phyloP scores from a whole-genome alignment of 805 yeast genomes.

The Barnettozyma botsteinii region DNA sequence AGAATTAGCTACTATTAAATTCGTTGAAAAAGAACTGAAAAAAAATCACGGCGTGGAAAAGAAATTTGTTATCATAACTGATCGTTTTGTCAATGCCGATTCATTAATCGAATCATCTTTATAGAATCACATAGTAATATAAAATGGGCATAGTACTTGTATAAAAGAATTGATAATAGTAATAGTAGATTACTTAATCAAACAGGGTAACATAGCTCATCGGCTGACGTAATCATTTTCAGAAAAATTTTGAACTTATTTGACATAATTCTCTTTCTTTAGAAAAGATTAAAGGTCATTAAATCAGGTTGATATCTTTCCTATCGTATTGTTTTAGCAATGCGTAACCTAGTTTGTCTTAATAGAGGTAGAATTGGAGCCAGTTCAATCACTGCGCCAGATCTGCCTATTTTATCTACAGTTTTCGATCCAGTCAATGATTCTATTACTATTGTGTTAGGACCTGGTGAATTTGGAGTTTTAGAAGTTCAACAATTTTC shows the following conservation, averaged over 20 bases:
- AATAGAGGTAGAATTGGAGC: slow-evolving; percentile 50
- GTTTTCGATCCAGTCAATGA: slow-evolving; percentile 72
- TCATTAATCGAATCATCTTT: slow-evolving; percentile 26
- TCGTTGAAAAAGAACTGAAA: slow-evolving; percentile 43
- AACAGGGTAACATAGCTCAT: slow-evolving; percentile 4
- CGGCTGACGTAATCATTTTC: slow-evolving; percentile 2
- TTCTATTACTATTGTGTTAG: slow-evolving; percentile 60
- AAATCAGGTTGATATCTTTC: neutral
- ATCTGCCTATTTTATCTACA: slow-evolving; percentile 46
- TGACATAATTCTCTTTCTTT: neutral
- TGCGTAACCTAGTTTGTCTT: slow-evolving; percentile 46
- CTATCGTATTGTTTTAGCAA: slow-evolving; percentile 12
- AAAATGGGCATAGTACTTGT: too few species aligned
- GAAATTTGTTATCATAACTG: slow-evolving; percentile 41
- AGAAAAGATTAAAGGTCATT: neutral
- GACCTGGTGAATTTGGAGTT: slow-evolving; percentile 45
- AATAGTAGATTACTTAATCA: too few species aligned
- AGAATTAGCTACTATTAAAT: slow-evolving; percentile 69
- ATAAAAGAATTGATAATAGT: too few species aligned
- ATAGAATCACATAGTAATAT: neutral
- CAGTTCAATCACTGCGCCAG: slow-evolving; percentile 57
- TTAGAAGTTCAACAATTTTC: slow-evolving; percentile 74
- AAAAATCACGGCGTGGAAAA: slow-evolving; percentile 29
- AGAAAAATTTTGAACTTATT: neutral
- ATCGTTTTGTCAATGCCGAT: slow-evolving; percentile 42